Conservation (phyloP, 2,329 filamentous ascomycete genomes). For the Arthrinium phaeospermum region DNA sequence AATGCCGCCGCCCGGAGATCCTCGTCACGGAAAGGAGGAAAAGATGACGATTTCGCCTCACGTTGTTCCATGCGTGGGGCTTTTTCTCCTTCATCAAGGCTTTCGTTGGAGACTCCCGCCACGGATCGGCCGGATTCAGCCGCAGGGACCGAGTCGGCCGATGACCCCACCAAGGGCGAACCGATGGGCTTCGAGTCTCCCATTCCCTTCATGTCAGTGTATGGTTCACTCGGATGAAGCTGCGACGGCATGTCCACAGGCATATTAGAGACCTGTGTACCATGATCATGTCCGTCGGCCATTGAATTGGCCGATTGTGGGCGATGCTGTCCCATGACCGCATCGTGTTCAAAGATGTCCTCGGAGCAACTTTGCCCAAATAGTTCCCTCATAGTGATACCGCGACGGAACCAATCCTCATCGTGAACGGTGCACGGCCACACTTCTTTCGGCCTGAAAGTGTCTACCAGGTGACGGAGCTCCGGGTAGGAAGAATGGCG, state of each 20-base stretch:
- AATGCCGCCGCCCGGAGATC: slow-evolving; percentile 41
- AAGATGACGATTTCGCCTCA: slow-evolving; percentile 37
- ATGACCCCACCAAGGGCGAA: background rate
- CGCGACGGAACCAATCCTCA: slow-evolving; percentile 64
- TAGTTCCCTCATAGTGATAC: slow-evolving; percentile 67
- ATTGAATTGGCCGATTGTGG: background rate
- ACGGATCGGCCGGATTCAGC: background rate
- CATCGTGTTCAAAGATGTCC: slow-evolving; percentile 68
- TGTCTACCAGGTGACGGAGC: slow-evolving; percentile 70
- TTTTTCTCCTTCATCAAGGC: background rate
- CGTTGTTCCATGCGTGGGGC: slow-evolving; percentile 22
- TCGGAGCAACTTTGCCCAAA: slow-evolving; percentile 71
- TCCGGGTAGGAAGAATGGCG: slow-evolving; percentile 88
- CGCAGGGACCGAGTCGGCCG: background rate
- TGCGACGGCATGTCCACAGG: background rate
- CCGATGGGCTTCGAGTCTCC: background rate
- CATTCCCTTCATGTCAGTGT: too few relatives aligned
- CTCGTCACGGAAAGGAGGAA: slow-evolving; percentile 35
- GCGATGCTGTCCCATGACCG: slow-evolving; percentile 52
- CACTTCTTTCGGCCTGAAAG: slow-evolving; percentile 76
- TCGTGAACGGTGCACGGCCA: slow-evolving; percentile 81
- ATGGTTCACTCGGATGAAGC: background rate
- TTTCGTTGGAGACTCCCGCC: background rate
- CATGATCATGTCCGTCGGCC: background rate
- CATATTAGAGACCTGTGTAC: slow-evolving; percentile 17